phyloP scores from a whole-genome alignment of 2,329 filamentous ascomycete genomes.

The Talaromyces sp. region DNA sequence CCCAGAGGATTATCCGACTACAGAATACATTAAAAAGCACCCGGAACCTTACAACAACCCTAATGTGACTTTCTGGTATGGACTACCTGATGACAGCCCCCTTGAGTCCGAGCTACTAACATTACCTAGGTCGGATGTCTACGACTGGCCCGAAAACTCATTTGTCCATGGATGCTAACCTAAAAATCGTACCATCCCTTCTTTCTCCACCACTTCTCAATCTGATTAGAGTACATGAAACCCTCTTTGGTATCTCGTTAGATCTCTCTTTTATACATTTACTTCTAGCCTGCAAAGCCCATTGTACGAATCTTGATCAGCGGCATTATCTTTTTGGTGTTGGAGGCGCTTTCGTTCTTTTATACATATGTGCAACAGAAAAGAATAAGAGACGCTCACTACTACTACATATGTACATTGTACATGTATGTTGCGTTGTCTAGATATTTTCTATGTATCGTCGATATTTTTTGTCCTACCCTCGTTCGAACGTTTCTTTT shows the following conservation, averaged over 20 bases:
- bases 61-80: slow-evolving; percentile 60
- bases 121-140: slow-evolving; percentile 42
- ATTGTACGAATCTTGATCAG: slow-evolving; percentile 13
- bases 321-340: slow-evolving; percentile 24
- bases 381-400: not conserved
- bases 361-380: not conserved
- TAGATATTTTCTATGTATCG: not conserved
- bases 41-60: slow-evolving; percentile 56
- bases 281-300: not conserved
- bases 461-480: not conserved
- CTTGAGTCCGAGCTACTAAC: not conserved
- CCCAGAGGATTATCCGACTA: slow-evolving; percentile 61
- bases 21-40: slow-evolving; percentile 60
- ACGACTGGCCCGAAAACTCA: slow-evolving; percentile 57
- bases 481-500: not conserved
- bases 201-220: not conserved
- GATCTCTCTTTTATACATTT: not conserved
- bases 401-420: not conserved
- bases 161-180: slow-evolving; percentile 54
- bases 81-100: not conserved
- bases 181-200: not conserved
- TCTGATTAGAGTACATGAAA: not conserved
- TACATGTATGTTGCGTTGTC: not conserved
- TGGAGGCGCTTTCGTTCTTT: slow-evolving; percentile 8
- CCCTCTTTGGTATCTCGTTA: not conserved